phyloP scores from a whole-genome alignment of 768 basidiomycete species.

The Hygrocybe punicea region DNA sequence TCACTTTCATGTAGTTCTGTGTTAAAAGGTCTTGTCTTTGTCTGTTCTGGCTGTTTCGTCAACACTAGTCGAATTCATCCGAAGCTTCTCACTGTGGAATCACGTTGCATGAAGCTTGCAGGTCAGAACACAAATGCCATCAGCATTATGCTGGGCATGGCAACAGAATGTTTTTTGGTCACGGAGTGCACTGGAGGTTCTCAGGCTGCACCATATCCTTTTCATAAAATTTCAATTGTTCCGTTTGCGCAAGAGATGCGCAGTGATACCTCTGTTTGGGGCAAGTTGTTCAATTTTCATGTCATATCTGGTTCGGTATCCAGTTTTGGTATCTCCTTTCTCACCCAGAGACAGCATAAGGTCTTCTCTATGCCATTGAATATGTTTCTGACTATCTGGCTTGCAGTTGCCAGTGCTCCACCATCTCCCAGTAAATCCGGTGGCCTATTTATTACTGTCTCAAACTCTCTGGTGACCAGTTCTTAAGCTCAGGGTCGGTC shows the following conservation, averaged over 20 bases:
- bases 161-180: constrained; percentile 4
- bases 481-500: not conserved
- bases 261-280: constrained; percentile 7
- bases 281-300: constrained; percentile 2
- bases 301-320: not conserved
- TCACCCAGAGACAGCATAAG: not conserved
- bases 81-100: not conserved
- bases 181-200: not conserved
- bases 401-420: not conserved
- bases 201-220: not conserved
- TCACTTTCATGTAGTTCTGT: not conserved
- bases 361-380: not conserved
- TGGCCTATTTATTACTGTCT: not conserved
- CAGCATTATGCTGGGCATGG: constrained; percentile 7
- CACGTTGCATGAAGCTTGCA: not conserved
- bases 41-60: not conserved
- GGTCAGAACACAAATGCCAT: not conserved
- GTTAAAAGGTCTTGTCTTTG: constrained; percentile 3
- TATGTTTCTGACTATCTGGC: too few relatives aligned
- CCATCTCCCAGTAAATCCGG: not conserved
- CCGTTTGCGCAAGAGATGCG: constrained; percentile 7
- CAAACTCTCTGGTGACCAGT: not conserved
- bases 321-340: constrained; percentile 1
- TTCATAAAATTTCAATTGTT: constrained; percentile 1
- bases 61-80: constrained; percentile 6